These are phyloP conservation scores for Dicorynia guianensis DNA, from an alignment of 306 rosid genomes.

Conservation along the genomic window DNA sequence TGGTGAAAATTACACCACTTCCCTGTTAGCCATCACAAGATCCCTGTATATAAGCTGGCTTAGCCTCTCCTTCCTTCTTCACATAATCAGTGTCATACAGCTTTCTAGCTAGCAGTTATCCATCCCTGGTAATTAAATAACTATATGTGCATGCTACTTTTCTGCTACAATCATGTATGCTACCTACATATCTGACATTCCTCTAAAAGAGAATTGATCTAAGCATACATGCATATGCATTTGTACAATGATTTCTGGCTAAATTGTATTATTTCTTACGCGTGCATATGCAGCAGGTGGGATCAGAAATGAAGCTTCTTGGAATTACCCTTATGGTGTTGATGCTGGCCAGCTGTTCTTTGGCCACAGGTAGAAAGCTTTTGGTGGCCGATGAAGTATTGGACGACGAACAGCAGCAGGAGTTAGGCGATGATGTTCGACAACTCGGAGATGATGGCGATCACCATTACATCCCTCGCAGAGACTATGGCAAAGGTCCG, in stretches of 20 bases:
- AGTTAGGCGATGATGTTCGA: background rate
- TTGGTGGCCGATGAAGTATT: background rate
- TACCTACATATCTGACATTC: too few relatives aligned
- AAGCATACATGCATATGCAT: too few relatives aligned
- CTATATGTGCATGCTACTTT: background rate
- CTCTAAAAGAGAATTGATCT: too few relatives aligned
- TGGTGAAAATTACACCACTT: background rate
- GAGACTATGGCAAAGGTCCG: background rate
- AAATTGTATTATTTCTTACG: too few relatives aligned
- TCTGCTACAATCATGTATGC: too few relatives aligned
- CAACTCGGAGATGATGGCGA: background rate
- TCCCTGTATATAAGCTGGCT: too few relatives aligned
- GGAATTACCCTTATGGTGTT: too few relatives aligned
- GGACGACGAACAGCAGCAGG: background rate
- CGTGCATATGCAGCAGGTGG: too few relatives aligned
- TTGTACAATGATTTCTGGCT: too few relatives aligned
- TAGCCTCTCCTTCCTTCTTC: background rate
- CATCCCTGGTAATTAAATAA: background rate
- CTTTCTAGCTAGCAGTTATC: background rate
- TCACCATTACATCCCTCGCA: slow-evolving; percentile 29
- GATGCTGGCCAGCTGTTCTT: too few relatives aligned
- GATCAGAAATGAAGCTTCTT: too few relatives aligned
- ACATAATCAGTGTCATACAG: background rate
- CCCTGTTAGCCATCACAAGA: background rate
- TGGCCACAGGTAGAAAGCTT: too few relatives aligned